Conservation (phyloP, 177 flowering plant species). For the Vitis hybrid region DNA sequence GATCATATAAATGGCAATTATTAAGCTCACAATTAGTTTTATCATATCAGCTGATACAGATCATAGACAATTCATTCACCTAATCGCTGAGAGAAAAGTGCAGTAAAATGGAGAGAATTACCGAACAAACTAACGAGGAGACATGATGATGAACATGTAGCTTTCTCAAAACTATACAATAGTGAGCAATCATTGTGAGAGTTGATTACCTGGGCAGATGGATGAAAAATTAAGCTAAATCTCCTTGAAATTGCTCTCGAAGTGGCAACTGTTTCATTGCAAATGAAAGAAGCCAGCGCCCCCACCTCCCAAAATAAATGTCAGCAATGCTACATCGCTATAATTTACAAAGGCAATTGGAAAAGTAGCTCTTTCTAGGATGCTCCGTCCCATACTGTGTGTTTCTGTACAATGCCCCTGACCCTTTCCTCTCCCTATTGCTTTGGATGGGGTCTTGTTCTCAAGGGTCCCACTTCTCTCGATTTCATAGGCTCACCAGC, state of each 20-base stretch:
- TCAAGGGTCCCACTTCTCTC: not conserved
- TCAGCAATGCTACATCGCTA: not conserved
- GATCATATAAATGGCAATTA: too few species aligned
- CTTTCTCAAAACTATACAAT: not conserved
- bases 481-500: not conserved
- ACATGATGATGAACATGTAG: not conserved
- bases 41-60: too few species aligned
- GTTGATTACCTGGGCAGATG: not conserved
- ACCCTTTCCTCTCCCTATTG: not conserved
- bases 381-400: slow-evolving; percentile 11
- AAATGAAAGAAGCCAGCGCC: not conserved
- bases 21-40: too few species aligned
- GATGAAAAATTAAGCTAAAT: not conserved
- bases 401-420: not conserved
- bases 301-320: slow-evolving; percentile 8
- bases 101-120: too few species aligned
- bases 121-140: too few species aligned
- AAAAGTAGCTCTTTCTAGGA: slow-evolving; percentile 15
- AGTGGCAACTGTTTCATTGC: slow-evolving; percentile 14
- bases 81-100: too few species aligned
- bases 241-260: too few species aligned
- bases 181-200: too few species aligned
- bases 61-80: too few species aligned
- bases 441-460: slow-evolving; percentile 1
- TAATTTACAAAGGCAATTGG: slow-evolving; percentile 5